Conservation (phyloP, 2,329 filamentous ascomycete species). For the Thyridium curvatum region DNA sequence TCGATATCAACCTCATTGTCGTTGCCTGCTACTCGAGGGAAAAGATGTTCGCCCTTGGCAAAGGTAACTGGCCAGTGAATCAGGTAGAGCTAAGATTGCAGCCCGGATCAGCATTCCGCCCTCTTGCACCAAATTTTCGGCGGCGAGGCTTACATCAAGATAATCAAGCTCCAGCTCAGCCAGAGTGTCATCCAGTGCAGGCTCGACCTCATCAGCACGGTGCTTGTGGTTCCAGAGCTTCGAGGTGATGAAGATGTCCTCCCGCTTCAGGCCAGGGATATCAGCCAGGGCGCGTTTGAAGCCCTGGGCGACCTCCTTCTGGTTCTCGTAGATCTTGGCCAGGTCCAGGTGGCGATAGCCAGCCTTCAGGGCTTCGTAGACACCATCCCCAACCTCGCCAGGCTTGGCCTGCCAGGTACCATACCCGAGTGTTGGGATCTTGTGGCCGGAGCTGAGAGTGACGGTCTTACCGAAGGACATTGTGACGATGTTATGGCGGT, state of each 20-base stretch:
- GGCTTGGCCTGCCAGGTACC: slow-evolving; percentile 65
- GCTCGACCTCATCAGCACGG: slow-evolving; percentile 51
- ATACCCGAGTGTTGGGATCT: slow-evolving; percentile 45
- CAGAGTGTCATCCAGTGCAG: slow-evolving; percentile 49
- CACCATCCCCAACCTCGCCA: slow-evolving; percentile 57
- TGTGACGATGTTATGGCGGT: no score
- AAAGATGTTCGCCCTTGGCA: slow-evolving; percentile 29
- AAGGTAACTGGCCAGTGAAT: slow-evolving; percentile 57
- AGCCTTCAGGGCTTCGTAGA: slow-evolving; percentile 55
- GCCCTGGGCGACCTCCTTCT: slow-evolving; percentile 50
- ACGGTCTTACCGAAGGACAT: slow-evolving; percentile 54
- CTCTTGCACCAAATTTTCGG: no score
- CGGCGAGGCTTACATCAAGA: slow-evolving; percentile 40
- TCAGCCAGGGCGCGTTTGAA: slow-evolving; percentile 40
- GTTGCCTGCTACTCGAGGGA: slow-evolving; percentile 34
- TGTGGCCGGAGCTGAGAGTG: slow-evolving; percentile 57
- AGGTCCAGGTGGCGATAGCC: slow-evolving; percentile 59
- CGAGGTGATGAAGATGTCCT: slow-evolving; percentile 57
- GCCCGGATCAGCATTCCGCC: background rate
- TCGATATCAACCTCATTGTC: slow-evolving; percentile 32
- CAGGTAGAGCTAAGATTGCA: slow-evolving; percentile 49
- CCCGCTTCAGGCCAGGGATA: slow-evolving; percentile 44
- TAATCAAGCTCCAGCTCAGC: slow-evolving; percentile 51
- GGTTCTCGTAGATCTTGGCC: slow-evolving; percentile 57
- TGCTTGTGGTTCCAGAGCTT: slow-evolving; percentile 64